Conservation (phyloP, 2,329 filamentous ascomycete genomes). For the Tetracladium maxilliforme region DNA sequence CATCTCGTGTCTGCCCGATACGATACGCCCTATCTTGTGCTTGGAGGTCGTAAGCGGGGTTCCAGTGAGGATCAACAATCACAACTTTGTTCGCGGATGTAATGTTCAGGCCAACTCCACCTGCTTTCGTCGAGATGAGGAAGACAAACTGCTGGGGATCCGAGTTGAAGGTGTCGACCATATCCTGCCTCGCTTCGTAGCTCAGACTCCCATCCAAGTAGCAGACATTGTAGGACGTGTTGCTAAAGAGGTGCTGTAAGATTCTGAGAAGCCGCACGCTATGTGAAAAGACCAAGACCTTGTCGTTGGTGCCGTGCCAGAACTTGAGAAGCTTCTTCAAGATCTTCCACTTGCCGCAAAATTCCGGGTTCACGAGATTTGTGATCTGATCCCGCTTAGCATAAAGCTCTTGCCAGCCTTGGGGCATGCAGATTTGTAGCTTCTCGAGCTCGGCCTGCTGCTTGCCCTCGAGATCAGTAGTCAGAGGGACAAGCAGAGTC, state of each 20-base stretch:
- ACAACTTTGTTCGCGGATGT: constrained; percentile 97
- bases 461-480: constrained; percentile 51
- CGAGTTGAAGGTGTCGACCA: constrained; percentile 84
- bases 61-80: constrained; percentile 95
- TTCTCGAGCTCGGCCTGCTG: constrained; percentile 64
- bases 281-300: constrained; percentile 90
- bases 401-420: constrained; percentile 62
- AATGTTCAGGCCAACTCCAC: constrained; percentile 89
- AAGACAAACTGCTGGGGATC: constrained; percentile 85
- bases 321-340: constrained; percentile 74
- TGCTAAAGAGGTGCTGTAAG: constrained; percentile 70
- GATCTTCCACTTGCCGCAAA: constrained; percentile 95
- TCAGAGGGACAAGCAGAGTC: constrained; percentile 65
- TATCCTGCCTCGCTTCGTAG: constrained; percentile 68
- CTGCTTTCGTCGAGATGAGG: constrained; percentile 84
- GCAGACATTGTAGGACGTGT: constrained; percentile 79
- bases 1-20: constrained; percentile 83
- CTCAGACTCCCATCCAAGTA: constrained; percentile 78
- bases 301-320: constrained; percentile 83
- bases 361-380: constrained; percentile 73
- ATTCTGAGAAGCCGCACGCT: constrained; percentile 76
- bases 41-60: constrained; percentile 85
- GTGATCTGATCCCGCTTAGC: constrained; percentile 62
- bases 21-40: constrained; percentile 93
- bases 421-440: constrained; percentile 60